Evolutionary conservation across 2,329 filamentous ascomycete species (phyloP), one percentile per base, ranked within the genome.

Genomic region (Cladosporium sp.): DNA sequence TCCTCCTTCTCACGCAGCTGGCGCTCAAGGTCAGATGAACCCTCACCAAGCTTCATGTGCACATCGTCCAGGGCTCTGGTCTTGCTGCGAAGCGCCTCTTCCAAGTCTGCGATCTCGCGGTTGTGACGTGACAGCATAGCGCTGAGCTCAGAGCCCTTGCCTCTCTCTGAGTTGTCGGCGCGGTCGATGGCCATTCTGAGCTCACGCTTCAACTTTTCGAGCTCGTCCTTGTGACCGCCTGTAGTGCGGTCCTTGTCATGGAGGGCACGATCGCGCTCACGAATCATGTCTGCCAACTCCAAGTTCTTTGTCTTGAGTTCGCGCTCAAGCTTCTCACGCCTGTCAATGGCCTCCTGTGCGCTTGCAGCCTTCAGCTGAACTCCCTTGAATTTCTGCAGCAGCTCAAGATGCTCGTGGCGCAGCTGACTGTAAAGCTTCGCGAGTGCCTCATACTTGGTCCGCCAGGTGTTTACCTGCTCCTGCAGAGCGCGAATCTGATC

Each of bases 241-340:
- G 81, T 85, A n/a, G 88, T 78, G 58, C 94, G 86, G 71, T 99
- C 94, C 73, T 92, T 91, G 63, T 99, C 94, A 70, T 97, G 91
- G 55, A 97, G 77, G 30, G 94, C 94, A 64, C 94, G 86, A 71
- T 99, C 94, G 66, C 94, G 84, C 78, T 99, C 94, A 43, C 94
- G 86, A 64, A 99, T 99, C 94, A 99, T 97, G 73, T 97, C 92
- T 34, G 94, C 94, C 62, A 99, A 78, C 74, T 99, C 94, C n/a
- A 99, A 80, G 72, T 99, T 99, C 84, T 99, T 99, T 30, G 93
- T 97, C 84, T 99, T 99, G 73, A 99, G 89, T 77, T 99, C 94
- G 36, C 93, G 88, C 78, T 97, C 92, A 55, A 99, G 82, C 79
- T 95, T 96, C 78, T 99, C 94, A 8, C 93, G 88, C 67, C 85